Base-by-base conservation (phyloP, 2,329 filamentous ascomycete species). In the Colletotrichum sp. region DNA sequence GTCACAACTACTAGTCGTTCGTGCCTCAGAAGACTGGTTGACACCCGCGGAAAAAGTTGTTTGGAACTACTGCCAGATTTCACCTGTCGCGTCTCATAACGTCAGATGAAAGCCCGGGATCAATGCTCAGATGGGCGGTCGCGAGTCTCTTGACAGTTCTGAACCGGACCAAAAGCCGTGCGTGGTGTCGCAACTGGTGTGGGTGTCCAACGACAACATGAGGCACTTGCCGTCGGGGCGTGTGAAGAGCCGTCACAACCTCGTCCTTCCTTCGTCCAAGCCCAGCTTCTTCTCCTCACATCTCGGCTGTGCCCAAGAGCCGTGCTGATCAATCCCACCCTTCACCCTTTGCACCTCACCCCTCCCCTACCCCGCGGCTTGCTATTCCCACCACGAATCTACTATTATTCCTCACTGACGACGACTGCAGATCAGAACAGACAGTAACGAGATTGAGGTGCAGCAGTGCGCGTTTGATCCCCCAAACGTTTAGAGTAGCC, bases 241-340 rank as follows among this genome's bases (percentile, higher is more conserved):
- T n/a, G n/a, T 13, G 9, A 32, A 44, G n/a, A 60, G 62, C 64
- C 62, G 36, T 62, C 16, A 26, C 52, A 32, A 16, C 26, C 65
- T 57, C 16, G 28, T 8, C 44, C 44, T 13, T 52, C 39, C 39
- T 49, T 16, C 32, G 62, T n/a, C 30, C 28, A 70, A 21, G 59
- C n/a, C 59, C 32, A 30, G 44, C 57, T 30, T 55, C 36, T 63
- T 65, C 24, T n/a, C 52, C 39, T 68, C 66, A 68, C 49, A 16
- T 72, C 44, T 52, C 70, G 73, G 73, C 57, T 73, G 64, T 60
- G 34, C 28, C 21, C 55, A 76, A 68, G 21, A 68, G 57, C 73
- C 73, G 70, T 76, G 70, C 34, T 73, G 73, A 76, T 76, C 73
- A 73, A 57, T 34, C 24, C 52, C 59, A 60, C 18, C 36, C 32